These are phyloP conservation scores for Hypseocharis bilobata DNA, from an alignment of 441 rosid species.

Conservation along the genomic window DNA sequence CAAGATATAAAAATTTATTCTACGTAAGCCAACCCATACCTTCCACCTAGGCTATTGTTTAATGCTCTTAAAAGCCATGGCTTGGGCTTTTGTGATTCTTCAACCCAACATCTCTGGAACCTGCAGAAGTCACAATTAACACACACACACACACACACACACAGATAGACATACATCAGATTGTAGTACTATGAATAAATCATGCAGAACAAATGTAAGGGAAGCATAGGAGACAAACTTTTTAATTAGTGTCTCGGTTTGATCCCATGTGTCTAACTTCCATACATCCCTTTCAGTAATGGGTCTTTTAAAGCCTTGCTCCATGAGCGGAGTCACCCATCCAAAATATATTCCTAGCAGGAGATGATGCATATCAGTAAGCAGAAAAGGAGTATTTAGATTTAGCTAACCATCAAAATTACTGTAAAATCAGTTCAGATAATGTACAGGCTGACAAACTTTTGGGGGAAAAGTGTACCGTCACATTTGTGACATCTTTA, in stretches of 20 bases:
- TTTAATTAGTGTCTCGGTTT: conserved; percentile 58
- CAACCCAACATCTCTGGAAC: conserved; percentile 79
- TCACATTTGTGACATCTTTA: not conserved
- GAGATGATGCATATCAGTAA: conserved; percentile 1
- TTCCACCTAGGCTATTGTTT: conserved; percentile 76
- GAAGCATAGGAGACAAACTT: conserved; percentile 33
- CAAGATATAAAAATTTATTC: not conserved
- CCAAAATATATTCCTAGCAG: conserved; percentile 50
- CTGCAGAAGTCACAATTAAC: conserved; percentile 31
- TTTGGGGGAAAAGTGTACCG: not conserved
- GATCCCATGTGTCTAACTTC: conserved; percentile 92
- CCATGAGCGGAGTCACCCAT: conserved; percentile 93
- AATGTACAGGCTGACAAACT: not conserved
- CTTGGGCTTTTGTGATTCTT: conserved; percentile 60
- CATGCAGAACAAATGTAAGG: not conserved
- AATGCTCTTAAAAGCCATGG: conserved; percentile 94
- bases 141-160: not conserved
- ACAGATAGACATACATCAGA: not conserved
- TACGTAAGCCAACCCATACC: conserved; percentile 33
- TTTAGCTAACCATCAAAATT: not conserved
- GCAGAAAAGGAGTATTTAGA: not conserved
- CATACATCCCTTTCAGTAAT: conserved; percentile 91
- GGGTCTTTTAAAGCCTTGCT: conserved; percentile 77
- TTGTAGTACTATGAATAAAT: not conserved
- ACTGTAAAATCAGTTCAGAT: not conserved